A percentile compares a stretch with the other conserved stretches of the same genome.
phyloP scores from a whole-genome alignment of 352 stramenopile species.

The Halophytophthora polymorphica region DNA sequence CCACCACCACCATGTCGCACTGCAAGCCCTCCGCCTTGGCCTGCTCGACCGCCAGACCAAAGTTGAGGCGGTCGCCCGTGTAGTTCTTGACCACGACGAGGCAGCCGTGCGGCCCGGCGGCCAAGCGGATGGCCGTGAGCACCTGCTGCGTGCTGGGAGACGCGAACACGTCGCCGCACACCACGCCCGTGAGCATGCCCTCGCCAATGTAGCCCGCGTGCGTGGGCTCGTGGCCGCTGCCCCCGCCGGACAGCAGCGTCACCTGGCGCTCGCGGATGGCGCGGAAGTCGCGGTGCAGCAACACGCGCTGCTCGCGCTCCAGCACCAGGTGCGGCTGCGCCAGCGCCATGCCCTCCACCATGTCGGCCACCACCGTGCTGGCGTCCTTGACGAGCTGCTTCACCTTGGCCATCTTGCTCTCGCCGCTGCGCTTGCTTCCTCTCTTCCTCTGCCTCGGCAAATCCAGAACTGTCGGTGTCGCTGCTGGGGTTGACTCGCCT shows the following conservation, averaged over 20 bases:
- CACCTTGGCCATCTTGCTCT: constrained; percentile 25
- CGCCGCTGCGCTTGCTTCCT: background rate
- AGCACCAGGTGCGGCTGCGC: constrained; percentile 69
- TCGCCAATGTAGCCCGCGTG: constrained; percentile 96
- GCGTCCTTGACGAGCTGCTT: constrained; percentile 57
- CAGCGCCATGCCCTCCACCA: constrained; percentile 71
- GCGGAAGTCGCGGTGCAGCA: constrained; percentile 73
- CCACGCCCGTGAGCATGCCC: constrained; percentile 95
- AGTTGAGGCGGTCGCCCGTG: constrained; percentile 98
- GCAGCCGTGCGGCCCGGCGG: constrained; percentile 78
- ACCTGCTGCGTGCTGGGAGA: constrained; percentile 93
- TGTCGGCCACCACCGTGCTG: constrained; percentile 62
- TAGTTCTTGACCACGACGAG: constrained; percentile 99
- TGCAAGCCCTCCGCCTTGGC: constrained; percentile 90
- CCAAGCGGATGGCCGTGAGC: constrained; percentile 92
- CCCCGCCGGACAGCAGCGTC: constrained; percentile 72
- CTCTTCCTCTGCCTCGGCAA: background rate
- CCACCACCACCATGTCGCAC: constrained; percentile 95
- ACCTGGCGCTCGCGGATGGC: constrained; percentile 65
- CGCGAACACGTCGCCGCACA: constrained; percentile 97
- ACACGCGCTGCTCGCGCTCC: constrained; percentile 51
- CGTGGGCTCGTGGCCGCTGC: constrained; percentile 92
- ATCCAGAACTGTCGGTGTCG: background rate
- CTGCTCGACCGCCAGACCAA: constrained; percentile 96
- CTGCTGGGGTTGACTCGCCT: no score